Percentiles rank a stretch among this genome's conserved stretches.
Evolutionary conservation across 179 eudicot species (phyloP).

Genomic region (Heliamphora pulchella): DNA sequence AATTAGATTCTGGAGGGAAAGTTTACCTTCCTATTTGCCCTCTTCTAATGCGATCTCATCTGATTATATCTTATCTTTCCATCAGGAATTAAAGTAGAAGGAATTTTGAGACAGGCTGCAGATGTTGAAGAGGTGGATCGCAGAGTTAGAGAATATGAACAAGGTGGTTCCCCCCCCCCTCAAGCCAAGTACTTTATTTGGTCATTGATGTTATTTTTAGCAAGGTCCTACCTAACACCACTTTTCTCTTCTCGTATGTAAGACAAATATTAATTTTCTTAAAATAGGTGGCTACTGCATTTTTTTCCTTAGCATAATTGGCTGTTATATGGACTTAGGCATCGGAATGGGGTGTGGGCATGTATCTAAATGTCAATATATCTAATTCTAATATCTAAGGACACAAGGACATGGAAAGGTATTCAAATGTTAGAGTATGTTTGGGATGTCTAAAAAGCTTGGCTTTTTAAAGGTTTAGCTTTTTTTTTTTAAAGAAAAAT

Average conservation of each 20-base stretch:
- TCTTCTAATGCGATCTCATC: not conserved
- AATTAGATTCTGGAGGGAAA: not conserved
- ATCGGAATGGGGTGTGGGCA: no score
- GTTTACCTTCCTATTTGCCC: not conserved
- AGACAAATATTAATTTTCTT: not conserved
- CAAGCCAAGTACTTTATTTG: not conserved
- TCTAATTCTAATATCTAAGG: no score
- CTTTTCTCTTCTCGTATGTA: not conserved
- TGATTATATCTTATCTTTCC: constrained; percentile 8
- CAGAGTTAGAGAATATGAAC: constrained; percentile 95
- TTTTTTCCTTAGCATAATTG: not conserved
- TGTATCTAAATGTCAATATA: no score
- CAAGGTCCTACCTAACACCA: not conserved
- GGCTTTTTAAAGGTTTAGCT: no score
- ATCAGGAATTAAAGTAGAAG: constrained; percentile 81
- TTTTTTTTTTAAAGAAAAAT: no score
- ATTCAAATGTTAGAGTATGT: no score
- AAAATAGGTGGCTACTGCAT: not conserved
- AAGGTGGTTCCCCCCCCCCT: constrained; percentile 40
- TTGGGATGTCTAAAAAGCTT: no score
- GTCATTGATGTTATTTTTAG: not conserved
- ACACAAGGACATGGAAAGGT: no score
- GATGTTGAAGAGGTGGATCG: constrained; percentile 99
- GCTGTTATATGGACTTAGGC: no score
- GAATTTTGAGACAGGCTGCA: constrained; percentile 91